These are phyloP conservation scores for Fusarium tanahbumbuense DNA, from an alignment of 2,329 filamentous ascomycete genomes.

Conservation along the genomic window DNA sequence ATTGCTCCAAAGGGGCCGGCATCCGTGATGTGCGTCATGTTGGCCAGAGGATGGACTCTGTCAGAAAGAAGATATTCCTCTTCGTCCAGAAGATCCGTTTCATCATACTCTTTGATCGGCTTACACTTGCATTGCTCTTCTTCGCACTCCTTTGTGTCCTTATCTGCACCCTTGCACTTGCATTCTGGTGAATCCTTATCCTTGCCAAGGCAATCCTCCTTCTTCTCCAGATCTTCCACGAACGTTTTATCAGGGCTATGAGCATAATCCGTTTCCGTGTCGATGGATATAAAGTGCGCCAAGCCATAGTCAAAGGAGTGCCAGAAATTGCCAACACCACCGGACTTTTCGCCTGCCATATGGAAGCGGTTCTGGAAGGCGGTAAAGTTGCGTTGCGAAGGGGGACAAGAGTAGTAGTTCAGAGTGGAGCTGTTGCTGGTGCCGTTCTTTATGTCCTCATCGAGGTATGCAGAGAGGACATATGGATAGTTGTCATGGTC, in stretches of 20 bases:
- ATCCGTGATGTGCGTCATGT: not conserved
- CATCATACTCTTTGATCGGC: not conserved
- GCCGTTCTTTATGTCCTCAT: not conserved
- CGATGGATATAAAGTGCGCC: conserved; percentile 6
- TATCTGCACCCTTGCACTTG: fast-evolving
- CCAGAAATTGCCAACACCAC: not conserved
- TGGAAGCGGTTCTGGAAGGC: conserved; percentile 6
- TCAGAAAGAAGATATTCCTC: not conserved
- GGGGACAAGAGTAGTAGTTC: conserved; percentile 1
- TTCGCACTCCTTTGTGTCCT: fast-evolving
- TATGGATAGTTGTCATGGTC: not conserved
- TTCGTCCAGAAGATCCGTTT: not conserved
- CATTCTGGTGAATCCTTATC: not conserved
- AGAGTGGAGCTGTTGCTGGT: not conserved
- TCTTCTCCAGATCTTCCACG: not conserved
- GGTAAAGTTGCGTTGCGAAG: conserved; percentile 5
- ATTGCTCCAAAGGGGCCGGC: not conserved
- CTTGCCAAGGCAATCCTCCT: not conserved
- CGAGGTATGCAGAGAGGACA: not conserved
- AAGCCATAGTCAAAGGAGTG: not conserved
- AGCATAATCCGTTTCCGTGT: not conserved
- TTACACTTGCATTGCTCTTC: not conserved
- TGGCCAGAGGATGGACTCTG: not conserved
- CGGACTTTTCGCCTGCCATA: not conserved
- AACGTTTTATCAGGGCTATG: conserved; percentile 1